A percentile compares a stretch with the other conserved stretches of the same genome.
phyloP scores from a whole-genome alignment of 495 filamentous ascomycete species.

The Hypoxylon fuscum region DNA sequence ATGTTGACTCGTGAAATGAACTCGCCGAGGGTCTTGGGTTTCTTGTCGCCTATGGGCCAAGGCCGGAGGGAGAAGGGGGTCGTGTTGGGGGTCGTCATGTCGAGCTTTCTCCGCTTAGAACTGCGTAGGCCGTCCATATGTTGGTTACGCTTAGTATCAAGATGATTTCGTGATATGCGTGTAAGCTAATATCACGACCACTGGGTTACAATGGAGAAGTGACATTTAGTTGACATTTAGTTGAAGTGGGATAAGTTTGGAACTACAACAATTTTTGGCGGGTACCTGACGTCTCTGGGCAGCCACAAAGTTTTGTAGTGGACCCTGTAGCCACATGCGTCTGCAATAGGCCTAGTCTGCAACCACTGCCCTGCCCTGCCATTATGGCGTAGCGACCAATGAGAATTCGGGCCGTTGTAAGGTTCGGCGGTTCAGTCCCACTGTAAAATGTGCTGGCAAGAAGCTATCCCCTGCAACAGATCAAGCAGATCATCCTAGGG shows the following conservation, averaged over 20 bases:
- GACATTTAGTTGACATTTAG: neutral
- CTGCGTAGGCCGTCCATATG: neutral
- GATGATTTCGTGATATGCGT: neutral
- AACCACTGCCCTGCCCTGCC: neutral
- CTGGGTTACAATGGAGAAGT: neutral
- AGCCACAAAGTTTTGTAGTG: too few species aligned
- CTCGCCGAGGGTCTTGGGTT: constrained; percentile 69
- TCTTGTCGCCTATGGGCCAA: constrained; percentile 61
- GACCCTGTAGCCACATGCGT: neutral
- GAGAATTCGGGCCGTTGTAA: too few species aligned
- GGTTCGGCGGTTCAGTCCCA: neutral
- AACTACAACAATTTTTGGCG: neutral
- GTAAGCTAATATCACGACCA: neutral
- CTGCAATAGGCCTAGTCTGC: too few species aligned
- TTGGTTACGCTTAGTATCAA: neutral
- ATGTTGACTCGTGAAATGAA: constrained; percentile 78
- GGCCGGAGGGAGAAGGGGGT: constrained; percentile 73
- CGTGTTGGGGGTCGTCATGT: constrained; percentile 47
- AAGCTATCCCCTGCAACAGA: constrained; percentile 2
- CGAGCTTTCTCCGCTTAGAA: neutral
- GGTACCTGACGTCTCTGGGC: constrained; percentile 1
- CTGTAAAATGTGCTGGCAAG: neutral
- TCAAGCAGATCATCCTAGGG: too few species aligned
- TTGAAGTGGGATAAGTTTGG: neutral
- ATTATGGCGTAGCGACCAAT: neutral